phyloP scores from a whole-genome alignment of 352 stramenopile species.

The Phytophthora uliginosa region DNA sequence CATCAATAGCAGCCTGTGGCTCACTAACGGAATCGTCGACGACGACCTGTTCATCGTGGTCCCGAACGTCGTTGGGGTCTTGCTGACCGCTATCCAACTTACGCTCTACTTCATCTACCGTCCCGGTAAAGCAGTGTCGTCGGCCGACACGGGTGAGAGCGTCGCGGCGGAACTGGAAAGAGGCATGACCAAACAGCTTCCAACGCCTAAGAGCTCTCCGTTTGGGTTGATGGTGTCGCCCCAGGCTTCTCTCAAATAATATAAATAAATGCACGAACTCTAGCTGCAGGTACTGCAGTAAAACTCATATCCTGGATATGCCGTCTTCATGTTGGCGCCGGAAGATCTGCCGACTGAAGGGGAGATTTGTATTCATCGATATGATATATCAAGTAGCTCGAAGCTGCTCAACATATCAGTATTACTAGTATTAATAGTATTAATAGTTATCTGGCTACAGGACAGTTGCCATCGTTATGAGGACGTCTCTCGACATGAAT shows the following conservation, averaged over 20 bases:
- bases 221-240: constrained; percentile 15
- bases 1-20: constrained; percentile 65
- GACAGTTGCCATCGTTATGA: too few species aligned
- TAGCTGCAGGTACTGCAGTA: neutral
- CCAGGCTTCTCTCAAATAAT: neutral
- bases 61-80: constrained; percentile 46
- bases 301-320: too few species aligned
- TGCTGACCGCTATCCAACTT: constrained; percentile 50
- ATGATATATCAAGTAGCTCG: too few species aligned
- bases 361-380: too few species aligned
- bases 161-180: constrained; percentile 14
- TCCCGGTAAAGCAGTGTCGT: constrained; percentile 3
- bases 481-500: too few species aligned
- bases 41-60: constrained; percentile 58
- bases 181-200: neutral
- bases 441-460: too few species aligned
- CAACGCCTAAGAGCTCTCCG: neutral
- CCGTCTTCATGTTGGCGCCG: too few species aligned
- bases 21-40: constrained; percentile 56
- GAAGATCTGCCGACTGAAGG: too few species aligned
- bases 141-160: constrained; percentile 13
- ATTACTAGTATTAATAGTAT: too few species aligned
- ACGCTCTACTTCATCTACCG: constrained; percentile 60
- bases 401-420: too few species aligned
- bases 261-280: neutral